Conservation (phyloP, 306 rosid genomes). For the Bauhinia variegata region DNA sequence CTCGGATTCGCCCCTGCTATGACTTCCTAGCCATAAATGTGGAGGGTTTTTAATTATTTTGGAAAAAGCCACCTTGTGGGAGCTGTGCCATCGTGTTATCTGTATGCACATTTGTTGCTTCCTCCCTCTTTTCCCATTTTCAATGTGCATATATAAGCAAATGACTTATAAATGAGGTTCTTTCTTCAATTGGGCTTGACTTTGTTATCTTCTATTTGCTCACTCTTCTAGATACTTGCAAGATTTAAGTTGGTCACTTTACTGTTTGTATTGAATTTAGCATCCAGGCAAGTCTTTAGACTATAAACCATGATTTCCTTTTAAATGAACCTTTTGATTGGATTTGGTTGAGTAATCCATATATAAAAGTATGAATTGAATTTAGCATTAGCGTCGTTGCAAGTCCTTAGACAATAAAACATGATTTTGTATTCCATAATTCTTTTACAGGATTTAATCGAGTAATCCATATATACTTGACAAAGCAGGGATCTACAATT, state of each 20-base stretch:
- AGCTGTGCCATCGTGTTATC: too few species aligned
- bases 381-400: slow-evolving; percentile 6
- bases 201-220: background rate
- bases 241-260: background rate
- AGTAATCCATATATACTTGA: background rate
- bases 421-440: background rate
- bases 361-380: background rate
- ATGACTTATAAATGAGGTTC: slow-evolving; percentile 12
- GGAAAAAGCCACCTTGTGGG: too few species aligned
- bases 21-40: background rate
- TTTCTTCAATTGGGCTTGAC: slow-evolving; percentile 16
- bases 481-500: background rate
- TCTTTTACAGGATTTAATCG: background rate
- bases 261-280: slow-evolving; percentile 14
- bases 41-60: too few species aligned
- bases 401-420: background rate
- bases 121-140: background rate
- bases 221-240: background rate
- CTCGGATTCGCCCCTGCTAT: background rate
- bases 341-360: background rate
- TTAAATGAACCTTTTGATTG: background rate
- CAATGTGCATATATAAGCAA: background rate
- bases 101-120: too few species aligned
- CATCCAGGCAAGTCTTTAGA: slow-evolving; percentile 24
- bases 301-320: background rate